These are phyloP conservation scores for Ogataea nonfermentans DNA, from an alignment of 805 yeast genomes.

Conservation along the genomic window DNA sequence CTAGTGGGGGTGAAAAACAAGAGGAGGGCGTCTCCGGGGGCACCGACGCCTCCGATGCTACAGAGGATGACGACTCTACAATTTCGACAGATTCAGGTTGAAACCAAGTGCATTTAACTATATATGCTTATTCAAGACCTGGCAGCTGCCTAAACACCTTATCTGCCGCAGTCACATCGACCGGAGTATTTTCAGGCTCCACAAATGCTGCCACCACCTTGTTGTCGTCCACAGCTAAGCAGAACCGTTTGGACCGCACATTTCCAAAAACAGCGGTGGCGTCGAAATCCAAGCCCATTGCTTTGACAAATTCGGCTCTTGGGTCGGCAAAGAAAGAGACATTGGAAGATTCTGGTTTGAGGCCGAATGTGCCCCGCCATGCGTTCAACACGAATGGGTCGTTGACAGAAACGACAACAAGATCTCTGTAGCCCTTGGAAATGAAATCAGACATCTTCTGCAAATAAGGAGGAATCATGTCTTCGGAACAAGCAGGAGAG, in stretches of 20 bases:
- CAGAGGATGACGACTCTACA: constrained; percentile 10
- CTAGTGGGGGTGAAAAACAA: neutral
- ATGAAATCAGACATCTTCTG: constrained; percentile 48
- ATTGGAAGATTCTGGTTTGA: constrained; percentile 20
- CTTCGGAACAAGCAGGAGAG: constrained; percentile 73
- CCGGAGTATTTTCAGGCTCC: constrained; percentile 79
- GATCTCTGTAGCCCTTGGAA: constrained; percentile 60
- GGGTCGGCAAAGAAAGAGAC: constrained; percentile 70
- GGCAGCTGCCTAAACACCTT: constrained; percentile 38
- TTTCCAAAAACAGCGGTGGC: constrained; percentile 77
- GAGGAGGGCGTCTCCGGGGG: neutral
- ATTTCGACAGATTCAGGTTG: constrained; percentile 1
- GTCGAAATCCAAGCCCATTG: constrained; percentile 68
- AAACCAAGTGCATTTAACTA: neutral
- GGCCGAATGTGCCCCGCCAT: constrained; percentile 57
- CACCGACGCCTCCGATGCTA: neutral
- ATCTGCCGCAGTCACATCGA: constrained; percentile 51
- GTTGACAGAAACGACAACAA: constrained; percentile 75
- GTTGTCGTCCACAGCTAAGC: constrained; percentile 73
- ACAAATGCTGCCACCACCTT: constrained; percentile 61
- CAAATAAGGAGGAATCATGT: constrained; percentile 75
- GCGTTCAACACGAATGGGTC: constrained; percentile 84
- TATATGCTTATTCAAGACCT: constrained; percentile 21
- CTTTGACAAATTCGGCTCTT: constrained; percentile 65
- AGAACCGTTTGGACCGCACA: constrained; percentile 71